Evolutionary conservation across 2,329 filamentous ascomycete genomes (phyloP).

Genomic region (Penicillium sp.): DNA sequence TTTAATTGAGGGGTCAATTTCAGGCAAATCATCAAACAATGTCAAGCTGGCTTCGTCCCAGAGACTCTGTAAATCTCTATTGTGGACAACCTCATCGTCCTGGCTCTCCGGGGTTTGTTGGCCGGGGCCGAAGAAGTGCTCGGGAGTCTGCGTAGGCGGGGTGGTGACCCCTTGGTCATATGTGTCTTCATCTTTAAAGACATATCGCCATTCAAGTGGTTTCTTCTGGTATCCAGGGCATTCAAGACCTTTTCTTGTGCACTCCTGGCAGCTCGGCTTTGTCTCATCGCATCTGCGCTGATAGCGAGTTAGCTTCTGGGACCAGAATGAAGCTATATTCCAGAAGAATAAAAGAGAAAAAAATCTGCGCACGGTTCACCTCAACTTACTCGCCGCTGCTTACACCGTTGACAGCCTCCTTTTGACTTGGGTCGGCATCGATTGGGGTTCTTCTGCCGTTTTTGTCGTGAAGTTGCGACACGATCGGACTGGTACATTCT

Average conservation of each 20-base stretch:
- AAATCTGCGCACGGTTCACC: constrained; percentile 14
- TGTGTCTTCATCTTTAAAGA: constrained; percentile 20
- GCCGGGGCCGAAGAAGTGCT: neutral
- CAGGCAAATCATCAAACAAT: constrained; percentile 21
- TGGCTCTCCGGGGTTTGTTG: neutral
- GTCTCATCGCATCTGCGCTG: constrained; percentile 30
- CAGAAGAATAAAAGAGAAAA: neutral
- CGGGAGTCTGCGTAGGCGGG: neutral
- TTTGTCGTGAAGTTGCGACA: constrained; percentile 4
- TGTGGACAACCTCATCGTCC: constrained; percentile 1
- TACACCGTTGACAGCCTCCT: constrained; percentile 28
- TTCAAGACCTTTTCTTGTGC: constrained; percentile 19
- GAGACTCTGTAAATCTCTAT: constrained; percentile 10
- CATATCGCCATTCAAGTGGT: constrained; percentile 27
- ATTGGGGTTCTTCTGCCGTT: constrained; percentile 27
- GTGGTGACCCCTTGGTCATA: neutral
- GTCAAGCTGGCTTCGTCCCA: constrained; percentile 18
- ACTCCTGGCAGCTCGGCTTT: constrained; percentile 28
- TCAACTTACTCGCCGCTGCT: constrained; percentile 31
- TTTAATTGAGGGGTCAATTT: constrained; percentile 15
- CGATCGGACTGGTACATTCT: neutral
- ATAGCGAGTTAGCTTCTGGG: constrained; percentile 7
- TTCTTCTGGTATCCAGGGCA: constrained; percentile 28
- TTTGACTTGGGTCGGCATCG: constrained; percentile 27
- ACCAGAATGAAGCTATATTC: neutral